Evolutionary conservation across 805 yeast genomes (phyloP), one percentile per base, ranked within the genome.

Genomic region (Saccharomycopsis fodiens): DNA sequence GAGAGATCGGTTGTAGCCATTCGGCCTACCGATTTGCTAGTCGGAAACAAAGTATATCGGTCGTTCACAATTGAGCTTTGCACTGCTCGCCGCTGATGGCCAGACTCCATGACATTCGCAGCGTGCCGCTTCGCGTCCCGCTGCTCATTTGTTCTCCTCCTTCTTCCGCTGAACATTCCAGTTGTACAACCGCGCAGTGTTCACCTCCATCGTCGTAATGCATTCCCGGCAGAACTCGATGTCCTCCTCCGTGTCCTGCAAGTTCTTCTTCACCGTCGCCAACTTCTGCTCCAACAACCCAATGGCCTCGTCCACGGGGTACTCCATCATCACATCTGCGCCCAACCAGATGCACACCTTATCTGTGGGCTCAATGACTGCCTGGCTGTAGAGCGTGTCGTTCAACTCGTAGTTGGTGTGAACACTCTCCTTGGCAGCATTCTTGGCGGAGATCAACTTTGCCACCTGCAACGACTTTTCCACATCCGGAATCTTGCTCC

Each of bases 151-250:
- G 8, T 25, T 30, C 30, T 31, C 25, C n/a, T 34, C 35, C 32
- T 67, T 67, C 62, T 89, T 76, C 64, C 85, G 73, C 58, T 82
- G 85, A 7, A 85, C 91, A 59, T 84, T 94, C 89, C 91, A 85
- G 57, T 85, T 85, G 60, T 85, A 85, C 59, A 85, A 72, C 53
- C 98, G 74, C 1, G 98, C 97, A 15, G 95, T 87, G 60, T 93
- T 93, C 42, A 93, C 98, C 63, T 93, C 97, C 89, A 93, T 86
- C 2, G 97, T 91, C 13, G 98, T 93, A 52, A 91, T 89, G 56
- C 88, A 88, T 54, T 85, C 93, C 53, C 93, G 76, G 51, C 82
- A 70, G 54, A 79, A 88, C 57, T 85, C 95, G 50, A 85, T 72
- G 59, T 87, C 98, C 52, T 85, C 95, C 54, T 85, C 78, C 31